Base-by-base conservation (phyloP, 139 green algal genomes). In the Micractinium conductrix region DNA sequence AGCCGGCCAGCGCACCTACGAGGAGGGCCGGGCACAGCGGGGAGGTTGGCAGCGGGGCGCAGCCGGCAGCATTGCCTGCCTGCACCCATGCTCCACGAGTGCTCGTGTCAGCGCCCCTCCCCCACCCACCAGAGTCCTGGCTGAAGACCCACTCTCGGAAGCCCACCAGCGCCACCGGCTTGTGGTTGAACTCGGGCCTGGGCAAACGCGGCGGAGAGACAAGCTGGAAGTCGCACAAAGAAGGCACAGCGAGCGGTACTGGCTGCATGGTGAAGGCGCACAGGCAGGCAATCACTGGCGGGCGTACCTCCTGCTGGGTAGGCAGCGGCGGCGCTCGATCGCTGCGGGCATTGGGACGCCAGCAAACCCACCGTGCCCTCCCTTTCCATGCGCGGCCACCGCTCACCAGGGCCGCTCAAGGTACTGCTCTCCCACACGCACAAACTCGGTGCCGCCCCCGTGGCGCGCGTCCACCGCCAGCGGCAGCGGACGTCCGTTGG, bases 141-240 rank as follows among this genome's bases (percentile, higher is more conserved):
- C 81, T 91, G 88, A 95, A 96, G 70, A 95, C 86, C 84, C 86
- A 90, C 85, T 96, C 92, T 44, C 92, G 89, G 85, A 94, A 93
- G 42, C 93, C 92, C 44, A 96, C 89, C 53, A 95, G 62, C 2
- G 86, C 89, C 24, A 93, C 87, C 17, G 90, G 88, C 67, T 82
- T 81, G 53, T 86, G 28, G 28, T 69, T 28, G 26, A 69, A 30
- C 53, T 62, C 53, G 53, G 53, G 53, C 53, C 53, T 62, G 53
- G 24, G 7, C 50, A 60, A 60, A 60, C 50, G 14, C 14, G 50
- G 50, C 50, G 14, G 50, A 26, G 50, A 14, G 50, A 60, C 50
- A 60, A 17, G 50, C 14, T 60, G 50, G n/a, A n/a, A n/a, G n/a
- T n/a, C n/a, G n/a, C n/a, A n/a, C n/a, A n/a, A n/a, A n/a, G n/a